A percentile compares a stretch with the other conserved stretches of the same genome.
phyloP scores from a whole-genome alignment of 1,284 basidiomycete genomes.

The Ustilago tritici region DNA sequence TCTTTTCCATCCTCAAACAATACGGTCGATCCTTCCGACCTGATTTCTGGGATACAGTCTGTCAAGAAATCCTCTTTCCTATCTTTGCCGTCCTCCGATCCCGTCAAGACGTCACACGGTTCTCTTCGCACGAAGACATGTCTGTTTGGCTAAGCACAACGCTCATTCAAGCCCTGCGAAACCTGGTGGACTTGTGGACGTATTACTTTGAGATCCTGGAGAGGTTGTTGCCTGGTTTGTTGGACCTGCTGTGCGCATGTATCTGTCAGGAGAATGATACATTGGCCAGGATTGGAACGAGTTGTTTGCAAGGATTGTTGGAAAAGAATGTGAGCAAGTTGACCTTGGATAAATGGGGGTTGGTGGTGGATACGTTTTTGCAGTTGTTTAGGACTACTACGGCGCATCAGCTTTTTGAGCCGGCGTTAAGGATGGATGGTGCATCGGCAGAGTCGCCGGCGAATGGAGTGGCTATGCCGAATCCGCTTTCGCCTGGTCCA shows the following conservation, averaged over 20 bases:
- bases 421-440: slow-evolving; percentile 79
- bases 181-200: slow-evolving; percentile 95
- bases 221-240: slow-evolving; percentile 86
- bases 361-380: slow-evolving; percentile 91
- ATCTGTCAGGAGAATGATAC: slow-evolving; percentile 95
- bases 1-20: slow-evolving; percentile 92
- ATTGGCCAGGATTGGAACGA: slow-evolving; percentile 95
- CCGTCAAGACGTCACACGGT: slow-evolving; percentile 82
- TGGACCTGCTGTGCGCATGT: slow-evolving; percentile 94
- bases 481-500: slow-evolving; percentile 57
- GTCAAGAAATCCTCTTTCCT: slow-evolving; percentile 95
- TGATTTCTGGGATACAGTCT: slow-evolving; percentile 98
- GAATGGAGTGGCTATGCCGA: slow-evolving; percentile 22
- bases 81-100: slow-evolving; percentile 97
- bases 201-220: slow-evolving; percentile 94
- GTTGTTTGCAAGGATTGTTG: slow-evolving; percentile 94
- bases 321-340: slow-evolving; percentile 94
- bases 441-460: slow-evolving; percentile 28
- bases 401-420: slow-evolving; percentile 95
- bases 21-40: slow-evolving; percentile 87
- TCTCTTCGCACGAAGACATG: slow-evolving; percentile 98
- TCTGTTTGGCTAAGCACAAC: slow-evolving; percentile 99
- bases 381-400: slow-evolving; percentile 97
- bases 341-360: slow-evolving; percentile 86
- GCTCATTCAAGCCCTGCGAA: slow-evolving; percentile 96